Base-by-base conservation (phyloP, 2,329 filamentous ascomycete species). In the Dothideomycetidae sp. region DNA sequence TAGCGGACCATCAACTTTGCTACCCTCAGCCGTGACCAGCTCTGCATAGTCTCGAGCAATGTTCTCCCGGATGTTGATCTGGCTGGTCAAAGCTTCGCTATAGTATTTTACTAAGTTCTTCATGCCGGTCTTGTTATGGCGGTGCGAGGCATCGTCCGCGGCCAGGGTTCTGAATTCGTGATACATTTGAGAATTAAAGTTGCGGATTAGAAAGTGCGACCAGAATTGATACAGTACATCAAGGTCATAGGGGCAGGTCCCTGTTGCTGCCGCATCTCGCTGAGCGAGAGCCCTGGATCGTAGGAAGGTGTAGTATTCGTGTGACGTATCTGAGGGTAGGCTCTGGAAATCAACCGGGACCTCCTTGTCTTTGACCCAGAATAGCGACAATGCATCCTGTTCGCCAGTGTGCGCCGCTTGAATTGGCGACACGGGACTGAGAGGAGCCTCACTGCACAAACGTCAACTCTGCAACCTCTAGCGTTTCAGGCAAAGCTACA, bases 171-270 rank as follows among this genome's bases (percentile, higher is more conserved):
- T 72, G 60, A 85, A 84, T 55, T 85, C 79, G 52, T 72, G 64
- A 60, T 85, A 85, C 73, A 86, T 81, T 52, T 64, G 65, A 41
- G 68, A 64, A 56, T 85, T 81, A 68, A 85, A 84, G 58, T 80
- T 77, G 50, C 73, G 68, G 44, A 75, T 68, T 45, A 85, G 66
- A 52, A 80, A 81, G 54, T 78, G 71, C 13, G 74, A 73, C 78
- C 79, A 85, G 61, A 81, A 81, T 45, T 75, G 68, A 60, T 83
- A 84, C 18, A 82, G 67, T 41, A 73, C 66, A 51, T 73, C 68
- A 66, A 79, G 75, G 50, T 75, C 68, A 42, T 64, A 61, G 33
- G 70, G 67, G 28, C 62, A 67, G 38, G 44, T 58, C 46, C 61
- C 62, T 44, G 55, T 54, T 30, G 58, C 46, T 43, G 60, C 57